Base-by-base conservation (phyloP, 768 basidiomycete genomes). In the Boletus subparvulus region DNA sequence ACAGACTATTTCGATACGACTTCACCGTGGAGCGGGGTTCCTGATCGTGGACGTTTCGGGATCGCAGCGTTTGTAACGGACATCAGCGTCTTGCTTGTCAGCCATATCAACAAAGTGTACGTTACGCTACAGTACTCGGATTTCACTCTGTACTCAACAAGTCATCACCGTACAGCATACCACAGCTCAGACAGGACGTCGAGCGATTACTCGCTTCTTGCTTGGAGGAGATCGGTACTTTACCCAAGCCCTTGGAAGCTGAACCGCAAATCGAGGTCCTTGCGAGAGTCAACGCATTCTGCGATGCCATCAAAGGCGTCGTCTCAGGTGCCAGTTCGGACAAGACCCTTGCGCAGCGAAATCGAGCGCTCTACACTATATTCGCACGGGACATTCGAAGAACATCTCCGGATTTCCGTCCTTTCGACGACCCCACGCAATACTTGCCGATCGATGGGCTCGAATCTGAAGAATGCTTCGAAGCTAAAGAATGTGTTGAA, bases 21-120 rank as follows among this genome's bases (percentile, higher is more conserved):
- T 1, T 17, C 67, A 0, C 86, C 86, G 0, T 90, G 88, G 88
- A 77, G 65, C 26, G 67, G 69, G 5, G 72, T 83, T n/a, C 16
- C 57, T 3, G 74, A 81, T 45, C 74, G 76, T 14, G 55, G 62
- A 21, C 79, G 85, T 2, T 83, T 88, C 35, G 87, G 87, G 0
- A 77, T 85, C 36, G 59, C 75, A 68, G 2, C 77, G 30, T 77
- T 89, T 13, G 81, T 87, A 0, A 59, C 69, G 2, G 76, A 77
- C 56, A 74, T 87, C n/a, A 85, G 85, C 48, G 62, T 63, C 37
- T 71, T 85, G 12, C 74, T 90, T 14, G 75, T 84, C 12, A 50
- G 67, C 0, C 73, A 80, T n/a, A 85, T 88, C 42, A 78, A 80
- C 35, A 68, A 61, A 26, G 78, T 77, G 87, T 88, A 59, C 44